Evolutionary conservation across 345 rosid species (phyloP).

Genomic region (Raphanus raphanistrum): DNA sequence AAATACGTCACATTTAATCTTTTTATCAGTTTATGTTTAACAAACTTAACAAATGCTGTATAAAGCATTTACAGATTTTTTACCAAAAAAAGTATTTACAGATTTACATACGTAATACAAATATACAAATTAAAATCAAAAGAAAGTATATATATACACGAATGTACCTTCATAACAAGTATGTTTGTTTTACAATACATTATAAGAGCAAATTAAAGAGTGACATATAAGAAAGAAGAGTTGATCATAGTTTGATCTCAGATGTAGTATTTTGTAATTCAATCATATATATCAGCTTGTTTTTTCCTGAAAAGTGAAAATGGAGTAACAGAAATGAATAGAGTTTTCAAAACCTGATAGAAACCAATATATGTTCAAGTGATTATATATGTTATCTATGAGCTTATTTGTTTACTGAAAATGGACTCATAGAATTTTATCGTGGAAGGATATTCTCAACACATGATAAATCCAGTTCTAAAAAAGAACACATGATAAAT

Average conservation of each 20-base stretch:
- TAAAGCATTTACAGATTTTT: neutral
- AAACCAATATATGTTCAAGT: neutral
- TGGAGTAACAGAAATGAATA: neutral
- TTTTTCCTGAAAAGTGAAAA: neutral
- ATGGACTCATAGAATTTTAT: neutral
- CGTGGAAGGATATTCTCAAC: neutral
- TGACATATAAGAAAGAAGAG: neutral
- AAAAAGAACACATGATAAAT: neutral
- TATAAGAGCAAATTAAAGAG: neutral
- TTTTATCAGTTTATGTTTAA: neutral
- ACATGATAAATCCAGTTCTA: neutral
- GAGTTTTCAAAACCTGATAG: neutral
- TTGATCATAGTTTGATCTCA: neutral
- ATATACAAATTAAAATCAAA: neutral
- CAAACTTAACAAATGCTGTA: neutral
- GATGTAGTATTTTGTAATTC: neutral
- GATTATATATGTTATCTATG: neutral
- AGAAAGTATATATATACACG: too few relatives aligned
- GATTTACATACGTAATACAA: neutral
- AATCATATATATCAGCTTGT: neutral
- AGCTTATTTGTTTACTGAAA: neutral
- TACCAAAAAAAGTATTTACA: neutral
- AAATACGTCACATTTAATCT: neutral
- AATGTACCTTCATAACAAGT: too few relatives aligned
- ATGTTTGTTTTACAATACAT: neutral